Evolutionary conservation across 2,329 filamentous ascomycete genomes (phyloP).

Genomic region (Emergomyces orientalis): DNA sequence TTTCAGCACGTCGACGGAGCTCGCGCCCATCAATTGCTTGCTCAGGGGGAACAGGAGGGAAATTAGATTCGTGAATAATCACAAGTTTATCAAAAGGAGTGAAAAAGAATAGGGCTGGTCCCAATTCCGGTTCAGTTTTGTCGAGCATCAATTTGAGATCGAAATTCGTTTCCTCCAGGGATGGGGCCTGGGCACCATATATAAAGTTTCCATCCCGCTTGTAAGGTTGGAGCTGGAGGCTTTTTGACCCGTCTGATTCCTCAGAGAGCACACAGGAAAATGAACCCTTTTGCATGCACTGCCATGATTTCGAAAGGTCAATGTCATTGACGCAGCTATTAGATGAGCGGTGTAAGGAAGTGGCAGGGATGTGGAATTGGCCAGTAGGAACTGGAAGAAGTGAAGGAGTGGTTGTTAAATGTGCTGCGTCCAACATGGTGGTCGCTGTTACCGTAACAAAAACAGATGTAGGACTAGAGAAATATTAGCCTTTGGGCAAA

Average conservation of each 20-base stretch:
- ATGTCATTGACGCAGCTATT: constrained; percentile 41
- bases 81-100: constrained; percentile 56
- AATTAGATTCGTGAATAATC: constrained; percentile 37
- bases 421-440: constrained; percentile 43
- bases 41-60: constrained; percentile 15
- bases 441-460: constrained; percentile 42
- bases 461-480: constrained; percentile 22
- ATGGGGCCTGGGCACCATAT: constrained; percentile 55
- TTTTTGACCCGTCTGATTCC: constrained; percentile 20
- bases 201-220: constrained; percentile 35
- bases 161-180: constrained; percentile 36
- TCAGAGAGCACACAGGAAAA: constrained; percentile 17
- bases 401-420: constrained; percentile 39
- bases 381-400: constrained; percentile 44
- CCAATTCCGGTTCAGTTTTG: constrained; percentile 45
- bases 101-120: constrained; percentile 57
- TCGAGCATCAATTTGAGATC: constrained; percentile 49
- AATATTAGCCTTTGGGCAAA: constrained; percentile 16
- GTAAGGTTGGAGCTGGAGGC: constrained; percentile 33
- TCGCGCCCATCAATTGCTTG: constrained; percentile 17
- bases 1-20: constrained; percentile 18
- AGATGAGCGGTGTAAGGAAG: constrained; percentile 38
- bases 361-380: constrained; percentile 40
- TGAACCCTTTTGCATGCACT: constrained; percentile 35
- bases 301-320: constrained; percentile 43